phyloP scores from a whole-genome alignment of 1,284 basidiomycete genomes.

The Microbotryum scabiosae region DNA sequence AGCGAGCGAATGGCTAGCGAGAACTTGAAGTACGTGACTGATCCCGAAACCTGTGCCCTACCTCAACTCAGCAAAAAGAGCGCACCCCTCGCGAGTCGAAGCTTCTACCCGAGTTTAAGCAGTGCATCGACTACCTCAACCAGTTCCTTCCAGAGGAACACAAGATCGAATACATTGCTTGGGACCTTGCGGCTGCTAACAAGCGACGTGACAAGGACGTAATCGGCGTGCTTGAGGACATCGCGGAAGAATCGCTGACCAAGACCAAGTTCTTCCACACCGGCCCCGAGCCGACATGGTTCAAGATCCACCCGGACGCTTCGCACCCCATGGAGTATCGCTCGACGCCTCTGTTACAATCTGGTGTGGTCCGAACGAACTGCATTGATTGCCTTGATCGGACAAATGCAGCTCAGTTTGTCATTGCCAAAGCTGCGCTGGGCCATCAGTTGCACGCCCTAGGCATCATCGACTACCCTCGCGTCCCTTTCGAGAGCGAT shows the following conservation, averaged over 20 bases:
- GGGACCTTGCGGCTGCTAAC: conserved; percentile 64
- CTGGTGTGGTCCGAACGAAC: conserved; percentile 69
- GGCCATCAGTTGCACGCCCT: conserved; percentile 94
- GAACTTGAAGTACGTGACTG: neutral
- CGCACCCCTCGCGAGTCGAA: conserved; percentile 84
- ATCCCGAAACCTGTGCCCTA: neutral
- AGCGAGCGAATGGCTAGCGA: conserved; percentile 37
- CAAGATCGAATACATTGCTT: conserved; percentile 84
- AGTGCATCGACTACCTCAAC: conserved; percentile 88
- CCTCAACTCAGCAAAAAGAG: conserved; percentile 46
- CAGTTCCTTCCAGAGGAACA: conserved; percentile 83
- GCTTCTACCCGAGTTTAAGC: conserved; percentile 78
- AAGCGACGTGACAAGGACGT: conserved; percentile 63
- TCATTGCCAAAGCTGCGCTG: conserved; percentile 89
- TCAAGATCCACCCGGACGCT: neutral
- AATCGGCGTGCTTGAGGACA: conserved; percentile 87
- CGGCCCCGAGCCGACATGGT: conserved; percentile 37
- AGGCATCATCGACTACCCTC: conserved; percentile 73
- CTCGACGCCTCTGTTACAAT: conserved; percentile 54
- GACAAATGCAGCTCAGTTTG: conserved; percentile 96
- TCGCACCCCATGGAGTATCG: conserved; percentile 32
- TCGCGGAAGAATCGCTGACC: conserved; percentile 88
- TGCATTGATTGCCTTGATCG: conserved; percentile 78
- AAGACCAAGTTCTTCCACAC: conserved; percentile 89
- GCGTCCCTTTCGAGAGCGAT: conserved; percentile 86